Evolutionary conservation across 257 asterid genomes (phyloP), one percentile per base, ranked within the genome.

Genomic region (Fraxinus quadrangulata): DNA sequence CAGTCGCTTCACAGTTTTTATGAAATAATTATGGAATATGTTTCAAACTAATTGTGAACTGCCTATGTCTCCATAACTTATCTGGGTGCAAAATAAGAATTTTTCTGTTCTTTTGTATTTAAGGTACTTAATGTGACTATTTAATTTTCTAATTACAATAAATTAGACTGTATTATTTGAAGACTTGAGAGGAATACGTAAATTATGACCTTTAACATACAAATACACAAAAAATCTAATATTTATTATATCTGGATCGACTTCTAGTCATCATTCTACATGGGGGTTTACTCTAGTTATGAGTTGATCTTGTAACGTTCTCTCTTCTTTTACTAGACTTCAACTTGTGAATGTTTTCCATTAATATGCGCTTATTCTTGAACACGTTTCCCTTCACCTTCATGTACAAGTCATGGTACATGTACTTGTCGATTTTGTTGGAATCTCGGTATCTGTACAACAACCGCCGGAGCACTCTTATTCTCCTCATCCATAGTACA

Each of bases 401-500:
- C 77, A 73, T 12, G 31, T 81, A 77, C 79, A 67, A 28, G 42
- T 67, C 72, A 34, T 67, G 72, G 72, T 67, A 67, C 33, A 9
- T 61, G 30, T 61, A 30, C 68, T 11, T 3, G 33, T 23, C 33
- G 17, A 61, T 61, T 24, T 61, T 61, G 31, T 24, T 9, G 26
- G 72, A 30, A 11, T 77, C 79, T 2, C 79, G 68, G 24, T 82
- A 78, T 49, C 21, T 24, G 45, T 36, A 75, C n/a, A 82, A 74
- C 65, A 82, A 34, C 17, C 80, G 77, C 9, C 85, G 72, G 30
- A 78, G 33, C 61, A 78, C 85, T 56, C 82, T 59, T 7, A 82
- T n/a, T 67, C 82, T 68, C 37, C 82, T 73, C 82, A 78, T 82
- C 85, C 85, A 82, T 9, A 74, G 51, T 2, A 82, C 67, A 70